Percentiles rank a stretch among this genome's conserved stretches.
Conservation (phyloP, 2,329 filamentous ascomycete species). For the Trichoderma brevicompactum region DNA sequence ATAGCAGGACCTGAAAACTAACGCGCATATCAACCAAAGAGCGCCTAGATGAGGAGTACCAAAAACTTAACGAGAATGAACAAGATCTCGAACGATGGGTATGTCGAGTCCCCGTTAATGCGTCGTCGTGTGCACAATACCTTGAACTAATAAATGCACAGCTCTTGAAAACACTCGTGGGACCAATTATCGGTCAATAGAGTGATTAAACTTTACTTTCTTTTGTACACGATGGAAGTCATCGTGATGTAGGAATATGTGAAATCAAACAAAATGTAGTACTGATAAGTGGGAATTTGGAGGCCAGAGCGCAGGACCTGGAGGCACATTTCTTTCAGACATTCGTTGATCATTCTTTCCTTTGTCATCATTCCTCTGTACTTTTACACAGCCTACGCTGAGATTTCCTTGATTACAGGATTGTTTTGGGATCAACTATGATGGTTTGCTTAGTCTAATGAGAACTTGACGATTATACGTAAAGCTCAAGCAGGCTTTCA, state of each 20-base stretch:
- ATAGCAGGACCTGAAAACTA: not conserved
- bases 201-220: not conserved
- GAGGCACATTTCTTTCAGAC: not conserved
- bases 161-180: slow-evolving; percentile 19
- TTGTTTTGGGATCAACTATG: not conserved
- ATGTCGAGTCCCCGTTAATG: not conserved
- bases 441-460: not conserved
- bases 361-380: not conserved
- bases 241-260: not conserved
- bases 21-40: not conserved
- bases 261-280: not conserved
- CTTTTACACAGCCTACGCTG: not conserved
- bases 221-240: not conserved
- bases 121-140: no score
- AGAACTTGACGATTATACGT: no score
- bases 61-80: slow-evolving; percentile 12
- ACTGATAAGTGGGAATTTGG: not conserved
- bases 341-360: not conserved
- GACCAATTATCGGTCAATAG: not conserved
- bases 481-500: no score
- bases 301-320: not conserved
- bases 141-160: not conserved
- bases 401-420: not conserved
- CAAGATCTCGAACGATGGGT: slow-evolving; percentile 27
- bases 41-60: slow-evolving; percentile 23